Percentiles rank a stretch among this genome's conserved stretches.
Conservation (phyloP, 805 yeast genomes). For the Teunomyces panamensis region DNA sequence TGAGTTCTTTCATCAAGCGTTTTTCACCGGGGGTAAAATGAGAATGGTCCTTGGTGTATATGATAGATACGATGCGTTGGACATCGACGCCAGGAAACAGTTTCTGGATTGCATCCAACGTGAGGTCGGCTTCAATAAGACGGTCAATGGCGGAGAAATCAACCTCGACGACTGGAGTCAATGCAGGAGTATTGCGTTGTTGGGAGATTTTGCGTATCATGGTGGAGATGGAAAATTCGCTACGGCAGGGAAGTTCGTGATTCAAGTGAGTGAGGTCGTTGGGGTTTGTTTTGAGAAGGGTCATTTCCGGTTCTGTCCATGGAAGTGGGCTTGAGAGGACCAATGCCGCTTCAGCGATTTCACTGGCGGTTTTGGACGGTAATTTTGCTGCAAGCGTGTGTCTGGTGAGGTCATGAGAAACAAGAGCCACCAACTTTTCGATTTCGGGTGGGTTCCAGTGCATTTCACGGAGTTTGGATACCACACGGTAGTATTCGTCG, state of each 20-base stretch:
- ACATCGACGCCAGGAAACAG: conserved; percentile 2
- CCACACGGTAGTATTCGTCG: neutral
- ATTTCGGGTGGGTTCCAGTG: neutral
- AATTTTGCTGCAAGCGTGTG: neutral
- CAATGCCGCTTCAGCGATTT: neutral
- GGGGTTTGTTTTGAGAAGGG: neutral
- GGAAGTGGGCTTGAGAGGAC: neutral
- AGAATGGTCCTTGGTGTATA: neutral
- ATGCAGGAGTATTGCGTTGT: neutral
- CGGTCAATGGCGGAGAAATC: neutral
- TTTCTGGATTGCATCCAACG: neutral
- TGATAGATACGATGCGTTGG: conserved; percentile 6
- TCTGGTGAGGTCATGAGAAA: neutral
- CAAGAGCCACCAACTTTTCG: neutral
- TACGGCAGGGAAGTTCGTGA: conserved; percentile 1
- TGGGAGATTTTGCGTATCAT: neutral
- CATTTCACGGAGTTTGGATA: neutral
- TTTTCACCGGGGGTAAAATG: conserved; percentile 24
- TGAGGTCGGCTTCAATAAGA: conserved; percentile 5
- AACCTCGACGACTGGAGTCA: neutral
- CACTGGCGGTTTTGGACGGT: neutral
- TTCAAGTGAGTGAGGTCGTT: neutral
- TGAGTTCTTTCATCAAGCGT: conserved; percentile 13
- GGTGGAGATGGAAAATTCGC: neutral
- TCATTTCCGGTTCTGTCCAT: conserved; percentile 7